Evolutionary conservation across 306 rosid genomes (phyloP).

Genomic region (Vachellia collinsii): DNA sequence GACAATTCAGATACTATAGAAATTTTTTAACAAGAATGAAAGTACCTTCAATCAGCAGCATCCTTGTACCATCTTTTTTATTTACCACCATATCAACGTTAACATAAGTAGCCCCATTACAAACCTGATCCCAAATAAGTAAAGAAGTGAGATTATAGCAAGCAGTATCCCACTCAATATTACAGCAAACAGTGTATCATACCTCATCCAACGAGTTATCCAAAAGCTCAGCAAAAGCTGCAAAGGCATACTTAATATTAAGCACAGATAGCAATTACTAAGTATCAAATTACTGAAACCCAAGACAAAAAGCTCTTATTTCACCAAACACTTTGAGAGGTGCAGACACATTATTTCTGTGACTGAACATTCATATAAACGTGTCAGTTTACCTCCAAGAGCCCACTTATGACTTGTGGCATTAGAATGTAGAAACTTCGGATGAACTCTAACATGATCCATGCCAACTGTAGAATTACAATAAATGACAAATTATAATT

Average conservation of each 20-base stretch:
- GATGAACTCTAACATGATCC: slow-evolving; percentile 97
- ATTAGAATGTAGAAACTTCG: slow-evolving; percentile 96
- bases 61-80: slow-evolving; percentile 71
- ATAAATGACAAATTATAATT: slow-evolving; percentile 29
- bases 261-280: slow-evolving; percentile 30
- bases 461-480: slow-evolving; percentile 75
- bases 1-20: neutral
- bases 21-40: neutral
- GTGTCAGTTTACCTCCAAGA: slow-evolving; percentile 76
- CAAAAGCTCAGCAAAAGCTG: slow-evolving; percentile 97
- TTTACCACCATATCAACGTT: slow-evolving; percentile 74
- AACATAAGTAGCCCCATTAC: slow-evolving; percentile 87
- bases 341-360: slow-evolving; percentile 10
- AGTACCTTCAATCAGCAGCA: slow-evolving; percentile 87
- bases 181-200: slow-evolving; percentile 22
- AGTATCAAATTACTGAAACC: slow-evolving; percentile 12
- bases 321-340: slow-evolving; percentile 27
- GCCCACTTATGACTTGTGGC: slow-evolving; percentile 99
- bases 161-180: neutral
- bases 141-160: slow-evolving; percentile 29
- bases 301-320: neutral
- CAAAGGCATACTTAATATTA: slow-evolving; percentile 41
- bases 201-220: slow-evolving; percentile 98
- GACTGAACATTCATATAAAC: slow-evolving; percentile 28
- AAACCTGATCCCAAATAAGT: slow-evolving; percentile 60